phyloP scores from a whole-genome alignment of 2,329 filamentous ascomycete genomes.

The Cladosporium sp. region DNA sequence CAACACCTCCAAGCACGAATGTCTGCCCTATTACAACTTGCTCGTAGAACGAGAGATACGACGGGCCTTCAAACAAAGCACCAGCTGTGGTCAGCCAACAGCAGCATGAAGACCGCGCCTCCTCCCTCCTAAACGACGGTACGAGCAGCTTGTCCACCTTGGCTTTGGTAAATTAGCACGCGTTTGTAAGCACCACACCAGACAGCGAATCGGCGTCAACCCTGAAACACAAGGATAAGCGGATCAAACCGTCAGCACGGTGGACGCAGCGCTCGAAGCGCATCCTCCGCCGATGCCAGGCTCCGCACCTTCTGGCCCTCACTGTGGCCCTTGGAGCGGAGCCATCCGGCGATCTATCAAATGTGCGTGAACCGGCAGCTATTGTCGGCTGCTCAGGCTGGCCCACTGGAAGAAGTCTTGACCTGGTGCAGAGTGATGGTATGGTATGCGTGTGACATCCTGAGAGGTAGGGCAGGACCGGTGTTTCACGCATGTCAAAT shows the following conservation, averaged over 20 bases:
- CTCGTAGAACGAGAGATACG: background rate
- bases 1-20: background rate
- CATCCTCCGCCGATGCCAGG: conserved; percentile 14
- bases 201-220: conserved; percentile 12
- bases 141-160: background rate
- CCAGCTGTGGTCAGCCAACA: background rate
- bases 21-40: background rate
- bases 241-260: conserved; percentile 16
- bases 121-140: background rate
- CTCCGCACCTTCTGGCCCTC: conserved; percentile 19
- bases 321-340: conserved; percentile 18
- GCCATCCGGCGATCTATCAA: conserved; percentile 18
- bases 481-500: background rate
- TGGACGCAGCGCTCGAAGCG: conserved; percentile 6
- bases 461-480: background rate
- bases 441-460: background rate
- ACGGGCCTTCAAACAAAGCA: background rate
- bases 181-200: conserved; percentile 13
- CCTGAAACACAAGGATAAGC: conserved; percentile 13
- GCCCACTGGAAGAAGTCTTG: background rate
- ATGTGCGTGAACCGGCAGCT: conserved; percentile 14
- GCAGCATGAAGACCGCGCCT: background rate
- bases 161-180: conserved; percentile 12
- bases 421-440: background rate
- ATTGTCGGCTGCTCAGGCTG: conserved; percentile 13